Evolutionary conservation across 2,329 filamentous ascomycete genomes (phyloP), one percentile per base, ranked within the genome.

Genomic region (Colletotrichum aenigma): DNA sequence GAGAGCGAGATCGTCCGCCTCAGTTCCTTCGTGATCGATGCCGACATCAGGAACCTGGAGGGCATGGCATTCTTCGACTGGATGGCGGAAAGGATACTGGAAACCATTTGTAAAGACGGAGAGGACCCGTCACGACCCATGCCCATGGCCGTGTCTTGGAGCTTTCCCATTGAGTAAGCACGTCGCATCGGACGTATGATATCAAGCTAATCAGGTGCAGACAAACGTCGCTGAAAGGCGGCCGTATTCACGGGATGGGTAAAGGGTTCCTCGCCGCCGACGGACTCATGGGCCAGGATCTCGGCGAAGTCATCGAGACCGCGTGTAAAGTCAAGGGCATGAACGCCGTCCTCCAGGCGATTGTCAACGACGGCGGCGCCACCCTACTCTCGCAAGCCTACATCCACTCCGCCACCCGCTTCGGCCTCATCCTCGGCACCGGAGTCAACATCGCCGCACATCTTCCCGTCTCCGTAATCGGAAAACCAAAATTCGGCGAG

Each of bases 351-450:
- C 86, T 94, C 16, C 86, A 87, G 24, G 90, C 91, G 65, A 93
- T 94, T 74, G 87, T 93, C 75, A 94, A 94, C 83, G 93, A 94
- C 81, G 91, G 91, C 16, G 90, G 91, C 32, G 92, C 93, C n/a
- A 91, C 92, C 21, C 85, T 94, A 24, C 85, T 94, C 18, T 93
- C 93, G 1, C 89, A 91, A 78, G 91, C 92, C 43, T 93, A 94
- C 80, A 84, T 87, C 21, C 87, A 91, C 79, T 84, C 88, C 2
- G 87, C 90, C 12, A 93, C 92, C 13, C 88, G 91, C 24, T 92
- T 93, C 79, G 90, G 90, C 43, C 87, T 94, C 56, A 93, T 94
- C 70, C 87, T 93, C 30, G 93, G 93, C 21, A 94, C 93, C 0
- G 93, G 93, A 34, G 88, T 92, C 75, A 94, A 94, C 82, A 89